These are phyloP conservation scores for Phlyctochytrium planicorne DNA, from an alignment of 192 early-diverging fungal genomes.

Conservation along the genomic window DNA sequence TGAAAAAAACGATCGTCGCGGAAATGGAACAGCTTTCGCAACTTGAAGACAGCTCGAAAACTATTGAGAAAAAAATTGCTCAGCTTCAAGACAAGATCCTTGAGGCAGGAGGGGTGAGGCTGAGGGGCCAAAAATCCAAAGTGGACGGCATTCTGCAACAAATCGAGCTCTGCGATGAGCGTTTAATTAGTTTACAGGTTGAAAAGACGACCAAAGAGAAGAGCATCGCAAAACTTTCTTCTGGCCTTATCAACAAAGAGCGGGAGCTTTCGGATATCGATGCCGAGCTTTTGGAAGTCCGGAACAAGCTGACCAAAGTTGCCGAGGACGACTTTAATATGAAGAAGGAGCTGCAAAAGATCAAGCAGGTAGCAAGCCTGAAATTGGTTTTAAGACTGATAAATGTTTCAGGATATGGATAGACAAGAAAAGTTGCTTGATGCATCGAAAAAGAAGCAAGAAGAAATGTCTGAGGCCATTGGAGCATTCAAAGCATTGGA, in stretches of 20 bases:
- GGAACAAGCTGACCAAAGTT: constrained; percentile 53
- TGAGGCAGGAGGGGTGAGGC: constrained; percentile 82
- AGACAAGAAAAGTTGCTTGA: no score
- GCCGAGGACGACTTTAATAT: constrained; percentile 21
- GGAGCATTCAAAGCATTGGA: background rate
- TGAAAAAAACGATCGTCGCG: background rate
- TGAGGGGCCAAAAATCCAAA: constrained; percentile 82
- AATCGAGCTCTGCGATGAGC: constrained; percentile 66
- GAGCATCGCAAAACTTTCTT: constrained; percentile 66
- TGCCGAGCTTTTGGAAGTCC: constrained; percentile 62
- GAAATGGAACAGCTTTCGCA: background rate
- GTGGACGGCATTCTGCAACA: constrained; percentile 79
- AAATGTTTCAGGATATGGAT: no score
- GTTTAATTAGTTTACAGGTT: constrained; percentile 71
- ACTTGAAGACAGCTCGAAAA: background rate
- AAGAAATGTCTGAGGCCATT: constrained; percentile 24
- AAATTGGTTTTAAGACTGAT: background rate
- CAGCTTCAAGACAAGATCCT: constrained; percentile 86
- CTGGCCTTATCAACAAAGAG: constrained; percentile 63
- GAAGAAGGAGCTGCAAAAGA: constrained; percentile 41
- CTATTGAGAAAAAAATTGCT: constrained; percentile 74
- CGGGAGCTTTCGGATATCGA: constrained; percentile 64
- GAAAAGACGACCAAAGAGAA: constrained; percentile 76
- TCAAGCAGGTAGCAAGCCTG: constrained; percentile 47
- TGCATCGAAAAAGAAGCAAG: constrained; percentile 25